Evolutionary conservation across 768 basidiomycete genomes (phyloP), one percentile per base, ranked within the genome.

Genomic region (Galerina marginata): DNA sequence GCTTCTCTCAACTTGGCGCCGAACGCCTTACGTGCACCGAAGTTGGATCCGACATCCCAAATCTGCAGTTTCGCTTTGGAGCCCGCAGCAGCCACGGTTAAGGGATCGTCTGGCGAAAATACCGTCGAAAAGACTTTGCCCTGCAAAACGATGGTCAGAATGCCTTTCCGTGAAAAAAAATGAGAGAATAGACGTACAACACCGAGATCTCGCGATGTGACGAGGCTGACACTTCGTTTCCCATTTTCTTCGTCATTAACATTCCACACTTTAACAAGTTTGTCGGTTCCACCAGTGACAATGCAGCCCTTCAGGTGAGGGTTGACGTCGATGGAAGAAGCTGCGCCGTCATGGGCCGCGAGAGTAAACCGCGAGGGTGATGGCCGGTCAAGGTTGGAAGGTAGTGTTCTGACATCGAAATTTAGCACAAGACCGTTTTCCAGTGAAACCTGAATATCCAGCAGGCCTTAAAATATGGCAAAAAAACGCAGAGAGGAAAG

Each of bases 201-300:
- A 38, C 95, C 95, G 20, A 99, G 82, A 75, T 99, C 95, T 58
- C 95, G 77, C 9, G 92, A 91, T 3, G 88, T 89, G 15, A 95
- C 93, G 63, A 96, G 80, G 71, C 88, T 92, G 69, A 96, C 92
- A 56, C 85, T 85, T 38, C 86, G 81, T 29, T 83, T 87, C 6
- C 78, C 80, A 15, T 80, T 80, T 38, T 81, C 81, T 47, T 86
- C 87, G 61, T 91, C 90, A 44, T 77, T 79, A 48, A 96, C 80
- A 69, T 98, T 98, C 97, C 97, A 99, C 4, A 99, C 81, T 74
- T 99, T 98, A 72, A 97, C 93, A 37, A 93, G 78, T 72, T 96
- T 97, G 80, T 99, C 97, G 16, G 90, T 89, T 2, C 97, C 97
- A 16, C 96, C 97, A 0, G 97, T 99, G 15, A 85, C 93, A 65